phyloP scores from a whole-genome alignment of 306 rosid species.

The Citrullus mucosospermus region DNA sequence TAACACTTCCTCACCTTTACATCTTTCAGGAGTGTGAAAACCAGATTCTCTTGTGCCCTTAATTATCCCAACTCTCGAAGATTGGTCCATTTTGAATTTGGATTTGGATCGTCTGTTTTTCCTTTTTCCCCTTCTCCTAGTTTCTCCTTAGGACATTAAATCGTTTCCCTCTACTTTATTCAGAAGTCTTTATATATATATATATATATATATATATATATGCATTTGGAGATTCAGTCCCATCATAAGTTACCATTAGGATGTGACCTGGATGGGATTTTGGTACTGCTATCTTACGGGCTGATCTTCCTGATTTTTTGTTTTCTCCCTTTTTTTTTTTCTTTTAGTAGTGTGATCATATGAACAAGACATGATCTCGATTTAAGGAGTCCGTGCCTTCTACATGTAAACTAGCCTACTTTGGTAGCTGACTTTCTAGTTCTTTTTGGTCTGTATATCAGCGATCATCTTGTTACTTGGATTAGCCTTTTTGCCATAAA shows the following conservation, averaged over 20 bases:
- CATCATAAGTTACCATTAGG: neutral
- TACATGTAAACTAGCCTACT: neutral
- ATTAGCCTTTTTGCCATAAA: neutral
- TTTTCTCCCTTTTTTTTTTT: neutral
- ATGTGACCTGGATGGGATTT: neutral
- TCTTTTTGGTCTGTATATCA: neutral
- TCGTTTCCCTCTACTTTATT: neutral
- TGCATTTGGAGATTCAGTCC: neutral
- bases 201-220: too few relatives aligned
- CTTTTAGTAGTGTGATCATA: neutral
- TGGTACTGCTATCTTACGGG: neutral
- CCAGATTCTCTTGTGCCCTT: neutral
- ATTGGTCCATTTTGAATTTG: constrained; percentile 1
- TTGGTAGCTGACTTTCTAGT: neutral
- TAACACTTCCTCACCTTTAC: neutral
- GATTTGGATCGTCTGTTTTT: neutral
- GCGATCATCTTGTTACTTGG: neutral
- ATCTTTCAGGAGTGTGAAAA: constrained; percentile 6
- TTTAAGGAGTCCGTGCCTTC: neutral
- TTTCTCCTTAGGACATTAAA: neutral
- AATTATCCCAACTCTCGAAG: neutral
- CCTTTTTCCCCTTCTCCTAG: neutral
- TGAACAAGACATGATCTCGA: neutral
- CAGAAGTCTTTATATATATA: neutral
- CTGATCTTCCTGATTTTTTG: neutral